These are phyloP conservation scores for Parietichytrium sp. DNA, from an alignment of 108 stramenopile species.

Conservation along the genomic window DNA sequence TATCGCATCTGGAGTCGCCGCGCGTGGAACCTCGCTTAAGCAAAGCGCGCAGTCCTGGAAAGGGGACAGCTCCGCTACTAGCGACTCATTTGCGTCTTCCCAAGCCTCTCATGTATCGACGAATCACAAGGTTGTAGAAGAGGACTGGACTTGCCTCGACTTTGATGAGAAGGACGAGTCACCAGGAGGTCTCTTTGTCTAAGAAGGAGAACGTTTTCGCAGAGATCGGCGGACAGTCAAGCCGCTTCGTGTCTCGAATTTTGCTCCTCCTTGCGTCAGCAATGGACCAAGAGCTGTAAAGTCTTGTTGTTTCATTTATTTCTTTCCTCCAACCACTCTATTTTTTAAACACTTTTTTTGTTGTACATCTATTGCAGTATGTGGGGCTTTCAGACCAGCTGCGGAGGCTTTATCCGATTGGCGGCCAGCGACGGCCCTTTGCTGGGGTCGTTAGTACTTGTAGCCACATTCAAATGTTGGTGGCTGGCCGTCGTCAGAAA, in stretches of 20 bases:
- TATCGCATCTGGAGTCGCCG: background rate
- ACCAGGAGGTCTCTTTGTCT: background rate
- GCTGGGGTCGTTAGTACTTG: background rate
- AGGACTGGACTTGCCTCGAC: conserved; percentile 23
- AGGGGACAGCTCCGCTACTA: background rate
- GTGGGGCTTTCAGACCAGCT: background rate
- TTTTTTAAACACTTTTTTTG: background rate
- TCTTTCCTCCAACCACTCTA: background rate
- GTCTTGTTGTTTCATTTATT: background rate
- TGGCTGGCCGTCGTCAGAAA: conserved; percentile 40
- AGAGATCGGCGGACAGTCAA: background rate
- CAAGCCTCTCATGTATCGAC: background rate
- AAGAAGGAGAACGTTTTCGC: background rate
- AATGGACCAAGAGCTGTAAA: background rate
- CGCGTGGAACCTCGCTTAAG: background rate
- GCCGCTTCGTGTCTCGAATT: background rate
- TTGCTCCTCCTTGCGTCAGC: background rate
- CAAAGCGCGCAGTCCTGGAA: background rate
- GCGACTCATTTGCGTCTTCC: background rate
- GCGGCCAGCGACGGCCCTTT: background rate
- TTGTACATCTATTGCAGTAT: background rate
- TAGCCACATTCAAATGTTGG: background rate
- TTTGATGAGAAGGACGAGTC: conserved; percentile 28
- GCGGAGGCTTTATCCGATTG: background rate
- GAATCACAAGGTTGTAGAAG: background rate